These are phyloP conservation scores for Orbilia javanica DNA, from an alignment of 2,329 filamentous ascomycete species.

Conservation along the genomic window DNA sequence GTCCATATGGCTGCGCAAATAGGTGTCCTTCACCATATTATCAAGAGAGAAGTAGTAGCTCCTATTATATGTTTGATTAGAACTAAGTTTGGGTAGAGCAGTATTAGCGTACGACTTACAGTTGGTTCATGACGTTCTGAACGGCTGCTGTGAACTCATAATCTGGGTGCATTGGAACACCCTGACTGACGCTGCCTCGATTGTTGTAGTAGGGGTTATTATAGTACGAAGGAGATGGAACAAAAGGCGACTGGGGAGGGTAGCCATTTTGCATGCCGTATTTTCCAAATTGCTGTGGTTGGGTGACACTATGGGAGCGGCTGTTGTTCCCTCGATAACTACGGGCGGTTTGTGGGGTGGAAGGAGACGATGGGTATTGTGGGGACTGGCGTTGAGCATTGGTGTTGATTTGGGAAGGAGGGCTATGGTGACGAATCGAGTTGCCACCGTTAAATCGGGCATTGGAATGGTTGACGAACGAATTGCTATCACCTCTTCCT, in stretches of 20 bases:
- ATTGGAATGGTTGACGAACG: slow-evolving; percentile 52
- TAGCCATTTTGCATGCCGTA: slow-evolving; percentile 52
- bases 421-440: slow-evolving; percentile 55
- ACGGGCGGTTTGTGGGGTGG: slow-evolving; percentile 50
- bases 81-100: not conserved
- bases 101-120: slow-evolving; percentile 56
- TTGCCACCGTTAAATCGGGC: slow-evolving; percentile 46
- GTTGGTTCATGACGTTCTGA: slow-evolving; percentile 60
- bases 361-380: slow-evolving; percentile 55
- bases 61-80: slow-evolving; percentile 60
- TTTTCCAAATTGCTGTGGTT: slow-evolving; percentile 52
- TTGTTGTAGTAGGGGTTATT: slow-evolving; percentile 47
- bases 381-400: slow-evolving; percentile 51
- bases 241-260: slow-evolving; percentile 52
- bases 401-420: slow-evolving; percentile 56
- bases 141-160: slow-evolving; percentile 59
- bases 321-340: slow-evolving; percentile 44
- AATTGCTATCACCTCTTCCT: slow-evolving; percentile 53
- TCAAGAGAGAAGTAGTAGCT: slow-evolving; percentile 97
- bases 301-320: slow-evolving; percentile 46
- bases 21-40: slow-evolving; percentile 94
- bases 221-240: slow-evolving; percentile 51
- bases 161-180: slow-evolving; percentile 59
- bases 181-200: slow-evolving; percentile 42
- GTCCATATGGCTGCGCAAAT: slow-evolving; percentile 91